phyloP scores from a whole-genome alignment of 495 filamentous ascomycete species.

The Usnea hakonensis region DNA sequence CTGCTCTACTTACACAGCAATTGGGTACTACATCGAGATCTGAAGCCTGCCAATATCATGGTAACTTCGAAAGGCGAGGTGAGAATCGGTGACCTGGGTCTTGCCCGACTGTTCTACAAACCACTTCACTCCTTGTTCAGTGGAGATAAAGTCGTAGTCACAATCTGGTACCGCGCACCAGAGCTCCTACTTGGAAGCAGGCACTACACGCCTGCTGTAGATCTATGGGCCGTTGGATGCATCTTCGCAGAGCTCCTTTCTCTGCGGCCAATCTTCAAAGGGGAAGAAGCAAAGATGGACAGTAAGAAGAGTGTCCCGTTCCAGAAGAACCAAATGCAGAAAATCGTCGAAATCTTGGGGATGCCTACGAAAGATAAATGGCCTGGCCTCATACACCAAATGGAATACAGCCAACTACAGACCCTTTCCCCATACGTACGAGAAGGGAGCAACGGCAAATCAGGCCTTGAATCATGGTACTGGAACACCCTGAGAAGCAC shows the following conservation, averaged over 20 bases:
- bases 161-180: conserved; percentile 97
- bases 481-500: conserved; percentile 51
- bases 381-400: conserved; percentile 72
- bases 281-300: conserved; percentile 98
- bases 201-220: conserved; percentile 94
- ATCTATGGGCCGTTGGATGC: conserved; percentile 96
- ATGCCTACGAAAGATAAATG: conserved; percentile 82
- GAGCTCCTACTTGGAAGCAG: conserved; percentile 83
- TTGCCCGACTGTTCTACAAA: conserved; percentile 89
- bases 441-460: conserved; percentile 33
- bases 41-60: conserved; percentile 99
- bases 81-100: conserved; percentile 86
- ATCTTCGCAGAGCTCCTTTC: conserved; percentile 94
- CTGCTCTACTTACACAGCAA: conserved; percentile 91
- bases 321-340: conserved; percentile 97
- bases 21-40: conserved; percentile 94
- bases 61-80: conserved; percentile 85
- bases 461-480: conserved; percentile 58
- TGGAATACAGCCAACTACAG: conserved; percentile 70
- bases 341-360: conserved; percentile 93
- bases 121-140: conserved; percentile 83
- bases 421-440: conserved; percentile 39
- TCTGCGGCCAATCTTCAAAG: conserved; percentile 93
- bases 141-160: conserved; percentile 97
- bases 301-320: conserved; percentile 94